Evolutionary conservation across 495 filamentous ascomycete genomes (phyloP).

Genomic region (Opeltia flavorubescens): DNA sequence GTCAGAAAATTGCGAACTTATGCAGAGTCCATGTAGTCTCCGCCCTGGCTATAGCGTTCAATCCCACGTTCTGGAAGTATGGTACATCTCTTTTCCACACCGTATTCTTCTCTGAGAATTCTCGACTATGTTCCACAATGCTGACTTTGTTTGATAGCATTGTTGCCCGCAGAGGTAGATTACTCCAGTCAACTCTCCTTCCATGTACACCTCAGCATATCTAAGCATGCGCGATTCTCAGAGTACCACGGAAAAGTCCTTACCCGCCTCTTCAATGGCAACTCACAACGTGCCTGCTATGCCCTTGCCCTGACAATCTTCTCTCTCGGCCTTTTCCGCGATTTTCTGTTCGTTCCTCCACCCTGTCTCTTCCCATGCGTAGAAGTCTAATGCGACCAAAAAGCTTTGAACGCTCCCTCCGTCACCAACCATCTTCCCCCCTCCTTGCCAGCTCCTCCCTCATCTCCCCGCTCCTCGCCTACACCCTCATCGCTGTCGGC

Average conservation of each 20-base stretch:
- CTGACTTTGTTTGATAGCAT: constrained; percentile 19
- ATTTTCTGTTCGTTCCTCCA: constrained; percentile 43
- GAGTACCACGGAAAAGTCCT: constrained; percentile 86
- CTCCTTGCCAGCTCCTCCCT: constrained; percentile 28
- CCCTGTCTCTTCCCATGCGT: constrained; percentile 28
- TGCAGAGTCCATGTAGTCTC: constrained; percentile 21
- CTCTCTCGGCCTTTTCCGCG: constrained; percentile 75
- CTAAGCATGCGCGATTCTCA: constrained; percentile 18
- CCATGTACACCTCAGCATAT: background rate
- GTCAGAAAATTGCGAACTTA: background rate
- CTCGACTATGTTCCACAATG: background rate
- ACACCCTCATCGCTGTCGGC: constrained; percentile 53
- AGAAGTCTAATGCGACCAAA: constrained; percentile 28
- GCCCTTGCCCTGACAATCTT: constrained; percentile 80
- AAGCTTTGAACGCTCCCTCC: constrained; percentile 57
- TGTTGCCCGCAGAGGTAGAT: constrained; percentile 33
- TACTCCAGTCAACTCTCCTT: background rate
- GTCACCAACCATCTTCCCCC: constrained; percentile 63
- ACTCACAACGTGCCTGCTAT: constrained; percentile 74
- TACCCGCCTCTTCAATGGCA: constrained; percentile 73
- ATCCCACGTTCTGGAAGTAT: constrained; percentile 46
- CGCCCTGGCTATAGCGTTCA: constrained; percentile 37
- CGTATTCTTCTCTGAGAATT: background rate
- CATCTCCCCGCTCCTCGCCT: constrained; percentile 47
- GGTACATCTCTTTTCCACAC: constrained; percentile 12